phyloP scores from a whole-genome alignment of 768 basidiomycete species.

The Candolleomyces eurysporus region DNA sequence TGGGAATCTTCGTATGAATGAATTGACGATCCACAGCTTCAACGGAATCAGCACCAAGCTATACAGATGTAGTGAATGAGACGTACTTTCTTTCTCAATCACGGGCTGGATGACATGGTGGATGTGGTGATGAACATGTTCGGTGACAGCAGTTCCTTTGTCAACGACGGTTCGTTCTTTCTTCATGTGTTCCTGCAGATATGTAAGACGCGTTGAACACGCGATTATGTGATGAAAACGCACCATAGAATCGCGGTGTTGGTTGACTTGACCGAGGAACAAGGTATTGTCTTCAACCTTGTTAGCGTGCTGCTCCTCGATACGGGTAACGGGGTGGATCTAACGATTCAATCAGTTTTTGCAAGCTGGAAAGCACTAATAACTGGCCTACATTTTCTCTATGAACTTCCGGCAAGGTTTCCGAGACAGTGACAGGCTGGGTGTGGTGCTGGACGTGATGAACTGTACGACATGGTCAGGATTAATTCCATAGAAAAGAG shows the following conservation, averaged over 20 bases:
- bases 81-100: conserved; percentile 37
- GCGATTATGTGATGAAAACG: background rate
- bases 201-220: background rate
- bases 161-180: conserved; percentile 31
- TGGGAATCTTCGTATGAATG: conserved; percentile 33
- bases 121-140: conserved; percentile 33
- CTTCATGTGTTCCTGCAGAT: conserved; percentile 9
- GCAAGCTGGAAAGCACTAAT: background rate
- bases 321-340: conserved; percentile 24
- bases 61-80: background rate
- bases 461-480: conserved; percentile 15
- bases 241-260: conserved; percentile 26
- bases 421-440: conserved; percentile 28
- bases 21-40: conserved; percentile 27
- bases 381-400: conserved; percentile 20
- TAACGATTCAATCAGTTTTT: conserved; percentile 6
- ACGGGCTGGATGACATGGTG: conserved; percentile 38
- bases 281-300: conserved; percentile 25
- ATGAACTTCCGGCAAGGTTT: conserved; percentile 23
- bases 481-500: background rate
- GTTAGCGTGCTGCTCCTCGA: conserved; percentile 27
- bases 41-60: background rate
- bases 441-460: conserved; percentile 39
- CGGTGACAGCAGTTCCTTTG: conserved; percentile 29
- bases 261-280: conserved; percentile 25